Percentiles rank a stretch among this genome's conserved stretches.
phyloP scores from a whole-genome alignment of 2,329 filamentous ascomycete species.

The Penicillium brevicompactum region DNA sequence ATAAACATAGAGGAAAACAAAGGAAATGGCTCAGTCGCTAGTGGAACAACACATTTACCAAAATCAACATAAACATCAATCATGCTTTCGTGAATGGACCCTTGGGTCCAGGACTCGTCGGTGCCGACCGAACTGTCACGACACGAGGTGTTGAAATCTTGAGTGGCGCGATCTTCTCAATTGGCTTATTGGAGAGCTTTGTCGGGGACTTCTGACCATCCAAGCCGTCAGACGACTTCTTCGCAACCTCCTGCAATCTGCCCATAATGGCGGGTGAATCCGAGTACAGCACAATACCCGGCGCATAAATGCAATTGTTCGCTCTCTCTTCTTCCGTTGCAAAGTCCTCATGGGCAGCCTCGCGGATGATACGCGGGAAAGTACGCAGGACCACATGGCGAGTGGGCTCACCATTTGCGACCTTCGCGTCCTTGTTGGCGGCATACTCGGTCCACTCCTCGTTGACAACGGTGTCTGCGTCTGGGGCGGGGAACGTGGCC shows the following conservation, averaged over 20 bases:
- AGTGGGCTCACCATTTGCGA: conserved; percentile 24
- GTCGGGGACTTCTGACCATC: conserved; percentile 10
- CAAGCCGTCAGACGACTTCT: conserved; percentile 27
- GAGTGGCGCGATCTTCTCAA: conserved; percentile 10
- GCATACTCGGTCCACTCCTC: conserved; percentile 43
- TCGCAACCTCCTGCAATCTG: conserved; percentile 43
- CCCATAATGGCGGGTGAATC: conserved; percentile 48
- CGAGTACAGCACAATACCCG: conserved; percentile 53
- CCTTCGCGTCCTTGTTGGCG: conserved; percentile 19
- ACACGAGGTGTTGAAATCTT: conserved; percentile 6
- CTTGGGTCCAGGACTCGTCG: conserved; percentile 19
- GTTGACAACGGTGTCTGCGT: conserved; percentile 37
- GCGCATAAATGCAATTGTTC: conserved; percentile 49
- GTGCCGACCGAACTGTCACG: conserved; percentile 20
- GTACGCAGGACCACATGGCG: conserved; percentile 53
- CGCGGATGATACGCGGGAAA: conserved; percentile 56
- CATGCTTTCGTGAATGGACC: conserved; percentile 9
- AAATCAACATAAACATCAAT: neutral
- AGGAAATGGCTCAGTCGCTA: neutral
- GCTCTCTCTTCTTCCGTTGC: conserved; percentile 50
- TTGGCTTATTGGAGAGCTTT: conserved; percentile 8
- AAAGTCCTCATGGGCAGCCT: conserved; percentile 53
- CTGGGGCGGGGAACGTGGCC: conserved; percentile 51
- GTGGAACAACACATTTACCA: neutral
- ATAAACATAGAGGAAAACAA: neutral